Evolutionary conservation across 257 asterid species (phyloP), one percentile per base, ranked within the genome.

Genomic region (Primulina huaijiensis): DNA sequence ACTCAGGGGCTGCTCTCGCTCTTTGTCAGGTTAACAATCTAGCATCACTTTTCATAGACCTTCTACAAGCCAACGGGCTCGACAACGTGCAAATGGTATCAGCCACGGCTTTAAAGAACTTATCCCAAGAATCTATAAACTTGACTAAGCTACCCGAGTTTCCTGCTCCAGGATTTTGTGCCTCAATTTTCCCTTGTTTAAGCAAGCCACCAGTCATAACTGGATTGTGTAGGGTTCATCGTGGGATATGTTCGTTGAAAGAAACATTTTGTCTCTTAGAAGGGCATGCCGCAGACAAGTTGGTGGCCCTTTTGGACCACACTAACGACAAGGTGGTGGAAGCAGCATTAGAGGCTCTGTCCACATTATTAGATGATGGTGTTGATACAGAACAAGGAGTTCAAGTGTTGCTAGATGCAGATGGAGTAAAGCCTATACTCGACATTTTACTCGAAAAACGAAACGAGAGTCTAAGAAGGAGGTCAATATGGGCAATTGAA

Each of bases 41-140:
- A 17, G 95, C 95, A 1, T 74, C 89, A 2, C 83, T 86, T 37
- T 93, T 90, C 84, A 80, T 85, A 10, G 96, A 90, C 20, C 96
- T 90, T 59, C 72, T 90, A 25, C 99, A 89, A 77, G 76, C 81
- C 6, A 93, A 90, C 27, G 97, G 99, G 21, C 90, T 93, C n/a
- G 97, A 93, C 72, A 89, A 89, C 46, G 96, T 93, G 29, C 99
- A 93, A 70, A 90, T 89, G 96, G 88, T 80, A 66, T 93, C 99
- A 0, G 97, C 99, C 46, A 68, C 77, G 86, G 99, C 99, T 9
- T 71, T 93, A 71, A 96, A 90, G 84, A 92, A 92, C 82, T 81
- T 92, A 59, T 92, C 95, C 8, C 92, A 78, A 64, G 92, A 82
- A 70, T 82, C 97, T 20, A 89, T 79, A 62, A 87, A 85, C 75